phyloP scores from a whole-genome alignment of 73 alveolate species.

The Paramecium octaurelia region DNA sequence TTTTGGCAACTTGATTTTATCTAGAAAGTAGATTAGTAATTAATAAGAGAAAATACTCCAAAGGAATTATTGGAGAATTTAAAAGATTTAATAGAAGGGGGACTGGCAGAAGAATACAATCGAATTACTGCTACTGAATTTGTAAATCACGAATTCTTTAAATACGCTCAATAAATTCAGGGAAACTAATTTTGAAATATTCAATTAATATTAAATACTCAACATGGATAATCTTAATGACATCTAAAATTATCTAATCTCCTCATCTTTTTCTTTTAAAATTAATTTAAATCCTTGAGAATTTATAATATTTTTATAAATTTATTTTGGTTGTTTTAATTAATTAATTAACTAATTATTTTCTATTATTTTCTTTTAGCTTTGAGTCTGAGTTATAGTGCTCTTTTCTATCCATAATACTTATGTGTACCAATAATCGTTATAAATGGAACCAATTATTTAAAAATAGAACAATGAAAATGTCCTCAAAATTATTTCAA shows the following conservation, averaged over 20 bases:
- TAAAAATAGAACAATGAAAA: neutral
- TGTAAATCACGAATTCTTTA: conserved; percentile 32
- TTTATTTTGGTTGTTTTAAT: neutral
- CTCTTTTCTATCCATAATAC: neutral
- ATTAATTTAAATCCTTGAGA: neutral
- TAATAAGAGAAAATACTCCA: neutral
- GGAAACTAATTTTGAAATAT: neutral
- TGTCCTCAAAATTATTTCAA: no score
- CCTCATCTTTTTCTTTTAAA: neutral
- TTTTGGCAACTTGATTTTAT: conserved; percentile 24
- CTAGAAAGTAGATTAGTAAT: neutral
- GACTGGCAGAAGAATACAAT: conserved; percentile 31
- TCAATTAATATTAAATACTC: neutral
- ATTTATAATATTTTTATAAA: neutral
- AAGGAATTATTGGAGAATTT: neutral
- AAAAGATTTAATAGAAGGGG: neutral
- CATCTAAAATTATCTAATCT: neutral
- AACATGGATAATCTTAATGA: neutral
- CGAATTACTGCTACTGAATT: conserved; percentile 12
- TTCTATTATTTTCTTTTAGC: no score
- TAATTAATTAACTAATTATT: neutral
- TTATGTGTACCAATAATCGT: no score
- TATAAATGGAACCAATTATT: no score
- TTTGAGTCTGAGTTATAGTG: neutral
- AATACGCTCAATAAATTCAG: neutral